These are phyloP conservation scores for Lachnellula cervina DNA, from an alignment of 2,329 filamentous ascomycete species.

Conservation along the genomic window DNA sequence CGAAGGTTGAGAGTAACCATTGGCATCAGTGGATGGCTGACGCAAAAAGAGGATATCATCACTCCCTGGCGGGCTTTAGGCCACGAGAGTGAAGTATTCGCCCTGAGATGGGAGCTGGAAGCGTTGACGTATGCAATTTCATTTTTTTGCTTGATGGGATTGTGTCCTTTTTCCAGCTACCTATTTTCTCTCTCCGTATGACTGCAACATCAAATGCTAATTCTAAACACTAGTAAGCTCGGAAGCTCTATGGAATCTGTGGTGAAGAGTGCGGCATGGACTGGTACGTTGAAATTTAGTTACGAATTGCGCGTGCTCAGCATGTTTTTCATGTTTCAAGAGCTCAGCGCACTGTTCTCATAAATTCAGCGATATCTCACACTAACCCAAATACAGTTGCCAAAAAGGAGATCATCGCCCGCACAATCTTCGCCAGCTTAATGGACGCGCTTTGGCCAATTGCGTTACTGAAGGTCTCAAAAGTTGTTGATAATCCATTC, in stretches of 20 bases:
- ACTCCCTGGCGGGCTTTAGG: constrained; percentile 76
- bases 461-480: constrained; percentile 59
- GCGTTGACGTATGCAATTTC: constrained; percentile 47
- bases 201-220: background rate
- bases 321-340: too few relatives aligned
- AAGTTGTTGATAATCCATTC: constrained; percentile 77
- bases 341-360: too few relatives aligned
- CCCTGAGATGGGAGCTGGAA: constrained; percentile 77
- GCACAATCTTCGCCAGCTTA: constrained; percentile 59
- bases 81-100: constrained; percentile 70
- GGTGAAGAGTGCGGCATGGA: constrained; percentile 77
- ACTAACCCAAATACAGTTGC: constrained; percentile 41
- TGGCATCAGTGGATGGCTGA: constrained; percentile 77
- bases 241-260: constrained; percentile 74
- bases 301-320: too few relatives aligned
- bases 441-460: constrained; percentile 67
- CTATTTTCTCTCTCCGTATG: background rate
- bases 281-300: constrained; percentile 12
- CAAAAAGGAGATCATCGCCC: constrained; percentile 59
- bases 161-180: background rate
- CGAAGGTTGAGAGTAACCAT: constrained; percentile 77
- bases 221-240: constrained; percentile 48
- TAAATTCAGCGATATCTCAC: too few relatives aligned
- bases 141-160: too few relatives aligned
- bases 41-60: constrained; percentile 64